A percentile compares a stretch with the other conserved stretches of the same genome.
Evolutionary conservation across 352 stramenopile species (phyloP).

Genomic region (Phytophthora constricta): DNA sequence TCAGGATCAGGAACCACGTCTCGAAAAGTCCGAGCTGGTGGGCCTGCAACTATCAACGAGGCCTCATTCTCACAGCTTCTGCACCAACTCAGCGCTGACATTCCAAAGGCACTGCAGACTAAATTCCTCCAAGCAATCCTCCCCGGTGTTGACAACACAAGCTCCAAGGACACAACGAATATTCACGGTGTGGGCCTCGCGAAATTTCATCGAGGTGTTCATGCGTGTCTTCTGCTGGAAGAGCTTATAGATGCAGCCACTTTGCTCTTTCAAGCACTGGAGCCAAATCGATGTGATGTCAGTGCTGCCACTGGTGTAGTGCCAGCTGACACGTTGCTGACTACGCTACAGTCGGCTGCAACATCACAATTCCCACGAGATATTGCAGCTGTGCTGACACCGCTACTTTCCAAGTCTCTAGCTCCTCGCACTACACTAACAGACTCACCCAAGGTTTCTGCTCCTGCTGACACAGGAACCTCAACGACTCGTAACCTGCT

Average conservation of each 20-base stretch:
- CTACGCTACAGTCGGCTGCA: conserved; percentile 20
- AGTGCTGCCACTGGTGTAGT: neutral
- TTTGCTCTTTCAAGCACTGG: conserved; percentile 27
- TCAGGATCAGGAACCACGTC: conserved; percentile 8
- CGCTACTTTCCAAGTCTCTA: conserved; percentile 8
- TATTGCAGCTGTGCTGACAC: conserved; percentile 3
- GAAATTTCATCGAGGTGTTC: conserved; percentile 26
- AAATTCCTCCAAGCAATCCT: conserved; percentile 14
- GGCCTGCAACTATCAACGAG: conserved; percentile 18
- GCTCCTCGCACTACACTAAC: neutral
- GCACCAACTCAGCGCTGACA: conserved; percentile 30
- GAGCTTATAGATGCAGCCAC: conserved; percentile 28
- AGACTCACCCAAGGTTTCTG: neutral
- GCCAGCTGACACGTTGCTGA: conserved; percentile 6
- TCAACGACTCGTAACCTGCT: conserved; percentile 1
- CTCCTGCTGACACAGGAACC: neutral
- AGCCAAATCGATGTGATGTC: too few relatives aligned
- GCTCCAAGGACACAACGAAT: neutral
- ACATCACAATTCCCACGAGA: conserved; percentile 26
- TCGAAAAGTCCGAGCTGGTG: conserved; percentile 11
- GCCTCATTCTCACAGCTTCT: conserved; percentile 26
- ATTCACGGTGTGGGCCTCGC: conserved; percentile 16
- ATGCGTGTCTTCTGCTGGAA: conserved; percentile 31
- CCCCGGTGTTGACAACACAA: neutral
- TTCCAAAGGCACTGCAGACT: conserved; percentile 22